Evolutionary conservation across 345 rosid species (phyloP).

Genomic region (Pistacia vera): DNA sequence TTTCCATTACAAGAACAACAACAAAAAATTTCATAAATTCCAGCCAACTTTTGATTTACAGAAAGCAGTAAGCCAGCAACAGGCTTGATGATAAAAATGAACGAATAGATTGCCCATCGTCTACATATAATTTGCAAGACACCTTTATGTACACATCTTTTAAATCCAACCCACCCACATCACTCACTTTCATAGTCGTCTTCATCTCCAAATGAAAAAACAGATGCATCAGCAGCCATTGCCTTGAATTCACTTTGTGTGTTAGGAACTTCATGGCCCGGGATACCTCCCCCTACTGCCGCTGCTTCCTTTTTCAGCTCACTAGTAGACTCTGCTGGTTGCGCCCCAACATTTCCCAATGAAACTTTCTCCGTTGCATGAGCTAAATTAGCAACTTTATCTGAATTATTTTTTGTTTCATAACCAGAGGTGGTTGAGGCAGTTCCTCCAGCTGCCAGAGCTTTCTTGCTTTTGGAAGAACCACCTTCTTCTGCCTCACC

Average conservation of each 20-base stretch:
- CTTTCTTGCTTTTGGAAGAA: slow-evolving; percentile 33
- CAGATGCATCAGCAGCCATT: slow-evolving; percentile 91
- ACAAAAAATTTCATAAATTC: slow-evolving; percentile 13
- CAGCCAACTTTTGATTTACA: slow-evolving; percentile 22
- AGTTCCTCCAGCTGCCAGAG: slow-evolving; percentile 26
- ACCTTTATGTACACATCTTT: slow-evolving; percentile 25
- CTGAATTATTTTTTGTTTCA: slow-evolving; percentile 32
- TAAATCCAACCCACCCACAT: slow-evolving; percentile 12
- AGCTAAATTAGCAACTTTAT: slow-evolving; percentile 43
- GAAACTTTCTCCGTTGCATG: slow-evolving; percentile 51
- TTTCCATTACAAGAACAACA: slow-evolving; percentile 9
- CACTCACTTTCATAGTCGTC: slow-evolving; percentile 79
- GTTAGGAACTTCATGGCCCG: slow-evolving; percentile 28
- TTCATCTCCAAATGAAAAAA: slow-evolving; percentile 74
- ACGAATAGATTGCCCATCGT: slow-evolving; percentile 24
- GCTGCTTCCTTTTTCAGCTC: slow-evolving; percentile 24
- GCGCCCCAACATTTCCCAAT: slow-evolving; percentile 35
- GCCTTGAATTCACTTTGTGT: slow-evolving; percentile 65
- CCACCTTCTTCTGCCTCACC: slow-evolving; percentile 55
- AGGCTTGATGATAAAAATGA: slow-evolving; percentile 15
- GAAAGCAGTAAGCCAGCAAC: slow-evolving; percentile 16
- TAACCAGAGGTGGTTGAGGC: slow-evolving; percentile 28
- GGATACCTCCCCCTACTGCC: slow-evolving; percentile 22
- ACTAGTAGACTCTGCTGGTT: slow-evolving; percentile 9
- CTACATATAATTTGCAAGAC: slow-evolving; percentile 6